Evolutionary conservation across 176 grass and related monocot species (phyloP), one percentile per base, ranked within the genome.

Genomic region (Lolium multiflorum): DNA sequence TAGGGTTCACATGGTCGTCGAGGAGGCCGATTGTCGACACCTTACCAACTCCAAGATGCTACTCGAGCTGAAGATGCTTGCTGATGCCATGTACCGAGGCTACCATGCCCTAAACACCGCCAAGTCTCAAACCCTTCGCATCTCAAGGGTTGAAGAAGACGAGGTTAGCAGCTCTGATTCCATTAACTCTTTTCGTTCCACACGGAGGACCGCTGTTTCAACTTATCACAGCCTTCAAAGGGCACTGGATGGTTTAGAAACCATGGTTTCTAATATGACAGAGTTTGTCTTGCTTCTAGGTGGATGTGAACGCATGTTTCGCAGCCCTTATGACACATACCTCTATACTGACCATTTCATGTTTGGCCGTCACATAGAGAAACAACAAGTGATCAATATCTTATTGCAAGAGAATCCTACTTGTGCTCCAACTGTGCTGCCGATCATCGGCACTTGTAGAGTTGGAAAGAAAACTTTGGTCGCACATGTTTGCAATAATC

Each of bases 21-120:
- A 89, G 67, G 82, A 89, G 67, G 46, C 82, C 2, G 81, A 80
- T 16, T 48, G n/a, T 1, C 21, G 88, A 49, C 21, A 67, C 38
- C 80, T 89, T 77, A 85, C 82, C 28, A 89, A 85, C 48, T 84
- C 76, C 6, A 75, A 5, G 38, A 81, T 85, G 68, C 49, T 85
- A 2, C 17, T 85, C 21, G 44, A 81, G 68, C 76, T 89, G 5
- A 81, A 68, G 69, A 85, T 57, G 69, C 49, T 89, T 35, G 22
- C 21, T 14, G 77, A 66, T 22, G 57, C 52, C 47, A 85, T 75
- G 76, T 85, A 89, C 76, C 66, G 56, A 9, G 88, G 76, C 7
- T 80, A 84, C 17, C 55, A 79, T 46, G 75, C 73, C 26, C 66
- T 84, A 25, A 76, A 67, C 76, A 75, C 24, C 15, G 16, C 52